A percentile compares a stretch with the other conserved stretches of the same genome.
phyloP scores from a whole-genome alignment of 148 eudicot species.

The Pharnaceum exiguum region DNA sequence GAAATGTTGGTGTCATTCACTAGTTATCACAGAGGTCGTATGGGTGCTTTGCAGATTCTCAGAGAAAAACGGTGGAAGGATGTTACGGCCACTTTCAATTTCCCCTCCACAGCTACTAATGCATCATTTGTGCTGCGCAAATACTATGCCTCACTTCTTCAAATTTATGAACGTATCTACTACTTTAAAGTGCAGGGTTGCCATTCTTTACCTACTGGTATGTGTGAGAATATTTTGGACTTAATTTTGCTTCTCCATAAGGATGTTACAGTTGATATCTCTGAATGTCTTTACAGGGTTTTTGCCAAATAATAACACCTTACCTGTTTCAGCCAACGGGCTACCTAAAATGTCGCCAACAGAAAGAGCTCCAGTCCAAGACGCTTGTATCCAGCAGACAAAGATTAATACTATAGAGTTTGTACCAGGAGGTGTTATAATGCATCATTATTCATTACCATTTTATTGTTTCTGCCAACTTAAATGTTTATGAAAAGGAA shows the following conservation, averaged over 20 bases:
- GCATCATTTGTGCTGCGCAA: conserved; percentile 89
- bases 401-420: conserved; percentile 20
- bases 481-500: neutral
- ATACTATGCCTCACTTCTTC: conserved; percentile 61
- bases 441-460: neutral
- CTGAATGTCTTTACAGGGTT: conserved; percentile 35
- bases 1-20: too few relatives aligned
- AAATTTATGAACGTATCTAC: conserved; percentile 78
- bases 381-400: conserved; percentile 26
- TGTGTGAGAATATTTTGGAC: neutral
- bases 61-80: conserved; percentile 86
- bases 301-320: conserved; percentile 25
- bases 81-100: conserved; percentile 66
- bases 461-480: neutral
- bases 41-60: conserved; percentile 44
- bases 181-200: conserved; percentile 61
- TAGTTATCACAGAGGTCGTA: neutral
- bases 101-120: conserved; percentile 92
- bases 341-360: conserved; percentile 14
- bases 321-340: conserved; percentile 35
- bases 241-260: neutral
- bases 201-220: conserved; percentile 46
- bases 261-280: neutral
- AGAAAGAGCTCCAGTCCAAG: conserved; percentile 28
- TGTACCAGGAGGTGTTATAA: conserved; percentile 42